Evolutionary conservation across 2,329 filamentous ascomycete genomes (phyloP).

Genomic region (Biscogniauxia sp.): DNA sequence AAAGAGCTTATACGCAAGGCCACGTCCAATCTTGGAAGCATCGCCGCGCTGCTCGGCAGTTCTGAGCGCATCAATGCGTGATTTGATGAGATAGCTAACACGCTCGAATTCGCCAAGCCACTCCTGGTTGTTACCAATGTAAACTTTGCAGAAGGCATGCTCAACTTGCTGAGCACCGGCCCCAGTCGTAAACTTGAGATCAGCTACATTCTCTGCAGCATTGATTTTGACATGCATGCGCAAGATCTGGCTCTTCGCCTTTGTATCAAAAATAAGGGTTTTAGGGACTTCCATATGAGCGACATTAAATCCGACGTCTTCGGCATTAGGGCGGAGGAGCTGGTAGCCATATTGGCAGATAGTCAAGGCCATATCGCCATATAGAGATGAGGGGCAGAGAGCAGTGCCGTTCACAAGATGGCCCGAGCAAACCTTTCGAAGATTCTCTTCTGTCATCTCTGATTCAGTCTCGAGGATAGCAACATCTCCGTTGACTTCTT

Average conservation of each 20-base stretch:
- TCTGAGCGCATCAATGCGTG: slow-evolving; percentile 56
- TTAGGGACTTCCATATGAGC: slow-evolving; percentile 67
- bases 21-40: slow-evolving; percentile 70
- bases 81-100: slow-evolving; percentile 66
- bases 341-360: slow-evolving; percentile 66
- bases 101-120: slow-evolving; percentile 67
- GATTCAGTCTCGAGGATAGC: slow-evolving; percentile 63
- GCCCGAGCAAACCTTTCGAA: slow-evolving; percentile 60
- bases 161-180: slow-evolving; percentile 58
- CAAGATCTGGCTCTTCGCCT: slow-evolving; percentile 53
- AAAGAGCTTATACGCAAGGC: slow-evolving; percentile 74
- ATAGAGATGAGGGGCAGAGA: slow-evolving; percentile 60
- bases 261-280: slow-evolving; percentile 59
- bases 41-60: slow-evolving; percentile 62
- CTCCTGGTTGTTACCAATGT: slow-evolving; percentile 56
- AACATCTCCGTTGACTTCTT: slow-evolving; percentile 59
- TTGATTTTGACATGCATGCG: slow-evolving; percentile 61
- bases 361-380: slow-evolving; percentile 52
- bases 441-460: slow-evolving; percentile 61
- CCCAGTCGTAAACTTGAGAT: slow-evolving; percentile 57
- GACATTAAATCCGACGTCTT: slow-evolving; percentile 61
- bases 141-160: slow-evolving; percentile 61
- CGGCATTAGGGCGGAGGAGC: slow-evolving; percentile 54
- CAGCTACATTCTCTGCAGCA: slow-evolving; percentile 51
- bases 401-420: slow-evolving; percentile 67